These are phyloP conservation scores for Gentiana straminea DNA, from an alignment of 257 asterid genomes.

Conservation along the genomic window DNA sequence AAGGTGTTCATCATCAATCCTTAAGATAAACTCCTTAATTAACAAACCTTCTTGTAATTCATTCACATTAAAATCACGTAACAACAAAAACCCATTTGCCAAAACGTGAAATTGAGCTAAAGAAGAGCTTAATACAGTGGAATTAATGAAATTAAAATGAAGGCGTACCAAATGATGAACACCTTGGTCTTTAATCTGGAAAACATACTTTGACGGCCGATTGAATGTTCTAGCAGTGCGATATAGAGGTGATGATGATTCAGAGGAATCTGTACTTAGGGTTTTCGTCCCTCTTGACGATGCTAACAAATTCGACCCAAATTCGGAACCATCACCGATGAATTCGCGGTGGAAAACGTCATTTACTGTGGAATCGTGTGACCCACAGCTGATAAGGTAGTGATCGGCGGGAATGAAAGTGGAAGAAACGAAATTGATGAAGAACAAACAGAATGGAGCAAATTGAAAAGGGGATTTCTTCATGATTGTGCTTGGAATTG, in stretches of 20 bases:
- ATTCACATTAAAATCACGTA: constrained; percentile 38
- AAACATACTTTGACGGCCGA: constrained; percentile 47
- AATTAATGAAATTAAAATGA: constrained; percentile 39
- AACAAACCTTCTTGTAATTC: constrained; percentile 11
- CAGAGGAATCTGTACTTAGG: constrained; percentile 16
- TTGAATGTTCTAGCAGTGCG: constrained; percentile 57
- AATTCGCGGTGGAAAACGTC: constrained; percentile 61
- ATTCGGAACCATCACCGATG: constrained; percentile 32
- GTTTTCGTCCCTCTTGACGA: constrained; percentile 24
- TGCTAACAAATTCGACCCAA: constrained; percentile 16
- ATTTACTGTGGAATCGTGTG: constrained; percentile 22
- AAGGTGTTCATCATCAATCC: constrained; percentile 37
- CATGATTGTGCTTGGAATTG: neutral
- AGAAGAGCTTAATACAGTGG: constrained; percentile 8
- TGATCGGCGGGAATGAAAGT: constrained; percentile 53
- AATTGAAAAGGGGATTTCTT: constrained; percentile 12
- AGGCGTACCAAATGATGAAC: constrained; percentile 64
- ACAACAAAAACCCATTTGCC: constrained; percentile 58
- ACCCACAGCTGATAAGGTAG: constrained; percentile 68
- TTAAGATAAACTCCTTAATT: constrained; percentile 63
- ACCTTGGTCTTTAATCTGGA: constrained; percentile 44
- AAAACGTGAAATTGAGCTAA: constrained; percentile 65
- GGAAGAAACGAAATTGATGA: constrained; percentile 23
- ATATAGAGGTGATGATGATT: constrained; percentile 43
- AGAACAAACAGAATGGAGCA: constrained; percentile 13